Base-by-base conservation (phyloP, 352 stramenopile species). In the Phytophthora colocasiae region DNA sequence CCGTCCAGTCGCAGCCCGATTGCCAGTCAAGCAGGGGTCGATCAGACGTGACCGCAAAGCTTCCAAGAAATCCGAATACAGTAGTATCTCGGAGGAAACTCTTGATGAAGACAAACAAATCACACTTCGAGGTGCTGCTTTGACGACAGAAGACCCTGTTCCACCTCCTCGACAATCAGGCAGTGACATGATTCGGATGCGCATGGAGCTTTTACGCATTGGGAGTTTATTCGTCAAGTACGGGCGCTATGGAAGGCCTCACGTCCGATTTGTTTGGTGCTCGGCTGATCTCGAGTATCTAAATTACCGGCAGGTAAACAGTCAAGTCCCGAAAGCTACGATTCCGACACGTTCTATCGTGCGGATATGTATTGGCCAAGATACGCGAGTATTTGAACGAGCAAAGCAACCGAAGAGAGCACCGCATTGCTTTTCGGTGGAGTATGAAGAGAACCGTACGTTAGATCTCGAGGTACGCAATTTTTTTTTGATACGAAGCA, bases 241-340 rank as follows among this genome's bases (percentile, higher is more conserved):
- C 49, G 84, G 86, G 0, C 83, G 86, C 15, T 90, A 71, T 45
- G 86, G 86, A 31, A 90, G 85, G 47, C 86, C 86, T 0, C 86
- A 94, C 53, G 84, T 91, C 31, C 81, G 86, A 12, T 94, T 94
- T 53, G 82, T 94, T 31, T 94, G 86, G 86, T 92, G 83, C 48
- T 92, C 86, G 11, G 49, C 60, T 7, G 84, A 92, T 58, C 65
- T 94, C 17, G 82, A 92, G 55, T 90, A 90, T 67, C 61, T 94
- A 6, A 81, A 89, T 57, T 94, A 92, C 54, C 86, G 86, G 29
- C 59, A 68, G 11, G 77, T 85, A n/a, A 81, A 81, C 48, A 81
- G 77, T 9, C 56, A 58, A 19, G 39, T 69, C 0, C 71, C 77
- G 6, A 92, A 90, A 51, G 83, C 81, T 1, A 84, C 78, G 1